Conservation (phyloP, 805 yeast species). For the Saccharomycopsis synnaedendra region DNA sequence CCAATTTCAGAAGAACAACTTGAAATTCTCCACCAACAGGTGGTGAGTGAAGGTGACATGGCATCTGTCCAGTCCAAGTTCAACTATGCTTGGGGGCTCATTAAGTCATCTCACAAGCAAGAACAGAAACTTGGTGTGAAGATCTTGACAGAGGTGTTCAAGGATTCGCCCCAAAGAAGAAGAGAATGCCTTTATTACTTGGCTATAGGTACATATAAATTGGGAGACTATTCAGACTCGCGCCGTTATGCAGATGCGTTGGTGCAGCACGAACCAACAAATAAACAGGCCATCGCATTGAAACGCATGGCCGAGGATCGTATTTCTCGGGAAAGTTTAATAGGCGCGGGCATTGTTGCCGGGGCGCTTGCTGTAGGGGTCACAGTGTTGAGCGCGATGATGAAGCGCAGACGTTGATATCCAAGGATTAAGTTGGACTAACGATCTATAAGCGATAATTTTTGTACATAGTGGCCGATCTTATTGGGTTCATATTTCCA, state of each 20-base stretch:
- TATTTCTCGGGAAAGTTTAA: constrained; percentile 76
- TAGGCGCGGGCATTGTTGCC: constrained; percentile 80
- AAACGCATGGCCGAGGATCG: constrained; percentile 72
- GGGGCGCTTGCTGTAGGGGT: constrained; percentile 82
- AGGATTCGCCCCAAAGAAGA: constrained; percentile 71
- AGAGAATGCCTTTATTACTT: constrained; percentile 85
- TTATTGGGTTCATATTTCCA: too few species aligned
- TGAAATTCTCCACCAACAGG: constrained; percentile 64
- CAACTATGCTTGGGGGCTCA: constrained; percentile 93
- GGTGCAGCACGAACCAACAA: constrained; percentile 72
- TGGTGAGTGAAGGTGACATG: constrained; percentile 66
- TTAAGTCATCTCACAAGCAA: constrained; percentile 51
- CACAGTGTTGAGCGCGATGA: constrained; percentile 37
- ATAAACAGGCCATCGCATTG: constrained; percentile 62
- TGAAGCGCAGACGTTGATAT: constrained; percentile 22
- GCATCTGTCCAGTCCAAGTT: constrained; percentile 78
- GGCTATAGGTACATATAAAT: constrained; percentile 76
- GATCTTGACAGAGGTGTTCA: constrained; percentile 56
- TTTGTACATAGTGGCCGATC: too few species aligned
- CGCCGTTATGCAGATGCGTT: constrained; percentile 75
- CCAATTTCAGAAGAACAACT: constrained; percentile 69
- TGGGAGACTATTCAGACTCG: constrained; percentile 80
- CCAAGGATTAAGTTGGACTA: too few species aligned
- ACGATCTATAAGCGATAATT: too few species aligned
- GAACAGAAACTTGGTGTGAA: constrained; percentile 75